Base-by-base conservation (phyloP, 192 early-diverging fungal species). In the Backusella parvicylindrica region DNA sequence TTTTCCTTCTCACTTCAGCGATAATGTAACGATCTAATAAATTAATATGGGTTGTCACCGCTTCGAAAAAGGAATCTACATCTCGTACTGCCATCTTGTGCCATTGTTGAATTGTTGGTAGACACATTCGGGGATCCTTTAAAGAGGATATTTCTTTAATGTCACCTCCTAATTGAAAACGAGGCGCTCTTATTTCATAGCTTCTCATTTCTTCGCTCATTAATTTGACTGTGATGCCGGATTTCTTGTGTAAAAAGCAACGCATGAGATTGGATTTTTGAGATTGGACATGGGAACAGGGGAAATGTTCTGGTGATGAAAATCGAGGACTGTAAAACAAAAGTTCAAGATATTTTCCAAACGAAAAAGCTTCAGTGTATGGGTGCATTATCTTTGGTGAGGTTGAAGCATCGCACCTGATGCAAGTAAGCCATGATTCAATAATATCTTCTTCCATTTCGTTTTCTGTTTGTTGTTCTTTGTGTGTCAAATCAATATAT, bases 341-440 rank as follows among this genome's bases (percentile, higher is more conserved):
- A 1, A 95, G 79, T 75, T 98, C 97, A 15, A 98, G 82, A 75
- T 95, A 98, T 81, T 98, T 98, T 30, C 93, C 95, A 86, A 97
- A 97, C 2, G 97, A 98, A 74, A 93, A 96, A 26, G 88, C 83
- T 85, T 90, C 90, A 1, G 94, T 87, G 21, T 89, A 91, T 36
- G 85, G 84, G 4, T 94, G 92, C 84, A 98, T 87, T 11, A 81
- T 82, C 9, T 89, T 82, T 6, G 87, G 79, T 3, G 89, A 89
- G 1, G 94, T 93, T 16, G 75, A 75, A 18, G 82, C 74, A 13
- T 83, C 68, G 83, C 96, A 97, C n/a, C 86, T 76, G 63, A 84
- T 88, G 80, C 97, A 98, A 49, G 84, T 74, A 9, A 87, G 88
- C 96, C 96, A 98, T 82, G 92, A 91, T 13, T 93, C 76, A 21